Evolutionary conservation across 345 rosid genomes (phyloP), one percentile per base, ranked within the genome.

Genomic region (Populus tremula): DNA sequence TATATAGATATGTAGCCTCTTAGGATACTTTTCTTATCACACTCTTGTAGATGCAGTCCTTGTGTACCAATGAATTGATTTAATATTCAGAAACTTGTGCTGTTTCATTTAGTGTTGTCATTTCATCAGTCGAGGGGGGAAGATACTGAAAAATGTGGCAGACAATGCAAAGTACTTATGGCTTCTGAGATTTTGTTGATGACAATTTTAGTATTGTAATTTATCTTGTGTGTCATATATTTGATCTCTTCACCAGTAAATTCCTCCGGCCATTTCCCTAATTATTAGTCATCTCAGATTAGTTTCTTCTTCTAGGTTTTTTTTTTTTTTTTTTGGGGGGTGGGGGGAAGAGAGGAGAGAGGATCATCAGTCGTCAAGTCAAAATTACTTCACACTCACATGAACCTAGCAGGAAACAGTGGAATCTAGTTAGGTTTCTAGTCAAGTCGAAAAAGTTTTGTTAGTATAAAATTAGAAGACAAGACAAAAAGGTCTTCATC

Each of bases 231-330:
- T 8, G 18, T 73, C 13, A 41, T n/a, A 67, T 71, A 62, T 39
- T 76, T 75, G 72, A 41, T 41, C 69, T 12, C 10, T 49, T 43
- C 43, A 29, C 29, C 20, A 7, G 43, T 67, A 70, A 79, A 64
- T 67, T 74, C 56, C 68, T 71, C 53, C 71, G 67, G 75, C 74
- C 65, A 76, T 75, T 82, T 76, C 80, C 79, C 81, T 83, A 27
- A 27, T 27, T 75, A 77, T 80, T 73, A 75, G 86, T 79, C 86
- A 70, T 78, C 81, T 86, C 87, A 72, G 66, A 72, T 71, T 70
- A 78, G 82, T 74, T 80, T 76, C 79, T 75, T 45, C 84, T 6
- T 18, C 56, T 16, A 2, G 21, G 10, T 39, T 9, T 39, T 39
- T 9, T 2, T 39, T 39, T 56, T 3, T 54, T n/a, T 56, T 56